Percentiles rank a stretch among this genome's conserved stretches.
Conservation (phyloP, 768 basidiomycete genomes). For the Lentinula edodes region DNA sequence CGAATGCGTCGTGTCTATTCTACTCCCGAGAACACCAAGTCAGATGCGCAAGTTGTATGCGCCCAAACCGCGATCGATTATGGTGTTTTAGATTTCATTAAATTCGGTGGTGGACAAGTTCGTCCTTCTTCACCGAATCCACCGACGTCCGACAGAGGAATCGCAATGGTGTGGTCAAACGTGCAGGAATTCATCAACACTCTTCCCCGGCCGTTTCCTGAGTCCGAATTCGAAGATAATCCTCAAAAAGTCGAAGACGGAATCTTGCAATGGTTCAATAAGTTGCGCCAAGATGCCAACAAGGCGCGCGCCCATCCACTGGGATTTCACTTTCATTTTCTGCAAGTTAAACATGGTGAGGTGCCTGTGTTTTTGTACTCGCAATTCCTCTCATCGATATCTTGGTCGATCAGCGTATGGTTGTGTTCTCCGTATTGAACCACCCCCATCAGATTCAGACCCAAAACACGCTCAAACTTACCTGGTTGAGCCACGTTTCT, state of each 20-base stretch:
- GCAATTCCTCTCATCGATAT: neutral
- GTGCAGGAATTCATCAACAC: neutral
- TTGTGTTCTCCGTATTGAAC: neutral
- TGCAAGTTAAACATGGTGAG: neutral
- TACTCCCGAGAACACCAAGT: neutral
- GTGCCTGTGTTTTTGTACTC: too few relatives aligned
- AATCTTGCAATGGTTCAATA: neutral
- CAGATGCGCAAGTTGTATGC: neutral
- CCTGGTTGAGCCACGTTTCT: neutral
- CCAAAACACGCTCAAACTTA: neutral
- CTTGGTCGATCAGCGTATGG: neutral
- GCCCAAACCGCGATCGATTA: neutral
- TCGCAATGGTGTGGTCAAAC: neutral
- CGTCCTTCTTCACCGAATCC: neutral
- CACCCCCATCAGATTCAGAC: neutral
- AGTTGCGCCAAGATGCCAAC: neutral
- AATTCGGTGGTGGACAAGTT: neutral
- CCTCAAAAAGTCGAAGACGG: neutral
- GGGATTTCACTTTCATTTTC: neutral
- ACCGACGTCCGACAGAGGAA: neutral
- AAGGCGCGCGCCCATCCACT: neutral
- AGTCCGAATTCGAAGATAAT: neutral
- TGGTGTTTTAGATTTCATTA: slow-evolving; percentile 1
- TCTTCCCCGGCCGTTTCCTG: slow-evolving; percentile 1
- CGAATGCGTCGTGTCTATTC: neutral